Percentiles rank a stretch among this genome's conserved stretches.
phyloP scores from a whole-genome alignment of 2,329 filamentous ascomycete species.

The Ophiostoma sp. region DNA sequence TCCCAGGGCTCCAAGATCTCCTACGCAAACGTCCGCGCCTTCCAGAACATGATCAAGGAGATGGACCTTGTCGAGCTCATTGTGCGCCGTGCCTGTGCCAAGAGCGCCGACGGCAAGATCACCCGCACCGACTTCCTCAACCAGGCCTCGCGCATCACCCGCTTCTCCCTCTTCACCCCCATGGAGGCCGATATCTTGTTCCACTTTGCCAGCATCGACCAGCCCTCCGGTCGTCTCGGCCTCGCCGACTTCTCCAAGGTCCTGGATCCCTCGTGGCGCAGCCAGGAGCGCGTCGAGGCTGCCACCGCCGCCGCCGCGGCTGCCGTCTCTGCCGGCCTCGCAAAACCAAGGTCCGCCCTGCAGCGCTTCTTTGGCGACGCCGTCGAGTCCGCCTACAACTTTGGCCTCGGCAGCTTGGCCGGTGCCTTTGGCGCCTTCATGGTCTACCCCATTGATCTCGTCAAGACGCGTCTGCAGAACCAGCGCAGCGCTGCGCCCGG shows the following conservation, averaged over 20 bases:
- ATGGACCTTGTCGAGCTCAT: constrained; percentile 97
- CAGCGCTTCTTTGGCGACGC: constrained; percentile 57
- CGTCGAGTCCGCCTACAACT: constrained; percentile 81
- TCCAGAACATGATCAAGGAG: constrained; percentile 95
- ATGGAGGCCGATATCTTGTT: constrained; percentile 99
- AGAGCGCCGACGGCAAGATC: constrained; percentile 86
- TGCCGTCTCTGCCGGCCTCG: background rate
- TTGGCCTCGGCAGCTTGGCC: constrained; percentile 79
- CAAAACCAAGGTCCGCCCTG: constrained; percentile 44
- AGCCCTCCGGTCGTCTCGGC: constrained; percentile 74
- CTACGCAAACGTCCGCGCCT: constrained; percentile 94
- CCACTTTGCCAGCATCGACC: constrained; percentile 91
- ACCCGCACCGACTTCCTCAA: constrained; percentile 91
- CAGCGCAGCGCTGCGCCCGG: constrained; percentile 79
- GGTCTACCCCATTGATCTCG: constrained; percentile 97
- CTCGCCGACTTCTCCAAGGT: constrained; percentile 89
- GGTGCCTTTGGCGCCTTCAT: constrained; percentile 98
- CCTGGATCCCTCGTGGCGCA: constrained; percentile 86
- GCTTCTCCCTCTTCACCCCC: constrained; percentile 93
- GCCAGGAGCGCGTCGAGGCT: constrained; percentile 43
- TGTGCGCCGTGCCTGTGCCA: constrained; percentile 75
- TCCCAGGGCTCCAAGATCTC: constrained; percentile 87
- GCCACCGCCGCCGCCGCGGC: background rate
- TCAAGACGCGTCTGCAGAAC: constrained; percentile 98
- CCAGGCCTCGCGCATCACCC: constrained; percentile 82